These are phyloP conservation scores for Sanghuangporus weigelae DNA, from an alignment of 1,284 basidiomycete species.

Conservation along the genomic window DNA sequence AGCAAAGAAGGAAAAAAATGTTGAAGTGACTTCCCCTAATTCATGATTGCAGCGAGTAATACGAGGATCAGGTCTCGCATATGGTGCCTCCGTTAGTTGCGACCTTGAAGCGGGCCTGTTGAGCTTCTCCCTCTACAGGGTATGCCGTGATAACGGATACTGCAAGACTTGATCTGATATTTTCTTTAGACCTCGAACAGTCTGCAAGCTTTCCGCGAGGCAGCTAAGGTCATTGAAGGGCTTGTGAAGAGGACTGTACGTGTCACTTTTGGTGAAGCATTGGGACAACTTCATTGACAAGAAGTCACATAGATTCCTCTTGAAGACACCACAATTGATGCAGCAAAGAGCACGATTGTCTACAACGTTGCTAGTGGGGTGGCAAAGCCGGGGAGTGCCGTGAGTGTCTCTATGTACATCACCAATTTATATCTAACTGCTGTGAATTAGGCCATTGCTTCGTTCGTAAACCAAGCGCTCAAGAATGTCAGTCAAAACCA, in stretches of 20 bases:
- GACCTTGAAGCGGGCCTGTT: conserved; percentile 84
- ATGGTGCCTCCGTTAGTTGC: conserved; percentile 78
- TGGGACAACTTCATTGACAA: not conserved
- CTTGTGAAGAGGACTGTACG: conserved; percentile 77
- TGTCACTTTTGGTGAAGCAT: conserved; percentile 19
- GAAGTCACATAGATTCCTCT: conserved; percentile 63
- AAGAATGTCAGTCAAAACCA: conserved; percentile 74
- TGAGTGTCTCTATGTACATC: conserved; percentile 33
- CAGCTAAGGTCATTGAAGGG: conserved; percentile 66
- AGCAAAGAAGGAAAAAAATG: conserved; percentile 18
- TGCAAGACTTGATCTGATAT: conserved; percentile 8
- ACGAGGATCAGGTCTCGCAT: conserved; percentile 89
- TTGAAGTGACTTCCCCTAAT: conserved; percentile 6
- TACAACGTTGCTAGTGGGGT: conserved; percentile 79
- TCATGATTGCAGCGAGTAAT: conserved; percentile 59
- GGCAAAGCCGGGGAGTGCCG: conserved; percentile 81
- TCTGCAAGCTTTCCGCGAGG: conserved; percentile 81
- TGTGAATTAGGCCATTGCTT: conserved; percentile 60
- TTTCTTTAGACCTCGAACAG: conserved; percentile 78
- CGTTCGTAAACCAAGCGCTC: conserved; percentile 84
- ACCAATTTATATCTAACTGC: not conserved
- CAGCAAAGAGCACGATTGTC: conserved; percentile 89
- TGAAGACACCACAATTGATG: conserved; percentile 82
- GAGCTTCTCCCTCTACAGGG: conserved; percentile 79
- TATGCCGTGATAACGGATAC: conserved; percentile 32